These are phyloP conservation scores for Grosmannia clavigera DNA, from an alignment of 2,329 filamentous ascomycete genomes.

Conservation along the genomic window DNA sequence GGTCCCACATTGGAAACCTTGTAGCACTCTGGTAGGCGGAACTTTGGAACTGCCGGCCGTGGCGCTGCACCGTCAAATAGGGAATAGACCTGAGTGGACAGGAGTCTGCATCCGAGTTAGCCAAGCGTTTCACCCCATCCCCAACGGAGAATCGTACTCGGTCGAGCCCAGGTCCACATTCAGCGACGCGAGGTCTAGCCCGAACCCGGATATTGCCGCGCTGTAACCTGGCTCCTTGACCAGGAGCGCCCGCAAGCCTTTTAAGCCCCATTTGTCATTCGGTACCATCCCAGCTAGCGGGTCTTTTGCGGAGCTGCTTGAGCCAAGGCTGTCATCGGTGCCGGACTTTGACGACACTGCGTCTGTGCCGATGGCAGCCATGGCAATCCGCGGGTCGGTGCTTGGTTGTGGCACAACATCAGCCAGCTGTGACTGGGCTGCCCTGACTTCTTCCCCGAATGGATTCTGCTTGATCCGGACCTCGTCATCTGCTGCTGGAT, in stretches of 20 bases:
- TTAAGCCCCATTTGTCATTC: conserved; percentile 52
- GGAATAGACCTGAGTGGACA: conserved; percentile 49
- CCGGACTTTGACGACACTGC: conserved; percentile 25
- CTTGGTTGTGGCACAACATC: conserved; percentile 12
- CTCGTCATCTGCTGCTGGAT: conserved; percentile 28
- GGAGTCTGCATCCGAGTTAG: conserved; percentile 23
- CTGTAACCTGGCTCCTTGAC: conserved; percentile 52
- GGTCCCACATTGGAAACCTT: conserved; percentile 53
- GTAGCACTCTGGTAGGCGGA: conserved; percentile 52
- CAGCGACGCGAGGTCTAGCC: conserved; percentile 44
- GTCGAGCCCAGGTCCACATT: conserved; percentile 45
- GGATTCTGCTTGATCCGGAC: conserved; percentile 29
- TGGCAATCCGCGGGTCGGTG: conserved; percentile 25
- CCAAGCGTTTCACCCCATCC: neutral
- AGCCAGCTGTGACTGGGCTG: neutral
- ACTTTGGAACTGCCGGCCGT: conserved; percentile 43
- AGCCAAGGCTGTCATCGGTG: conserved; percentile 26
- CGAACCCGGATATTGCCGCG: conserved; percentile 45
- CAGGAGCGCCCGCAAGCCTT: conserved; percentile 51
- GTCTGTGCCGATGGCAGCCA: conserved; percentile 32
- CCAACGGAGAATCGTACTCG: conserved; percentile 30
- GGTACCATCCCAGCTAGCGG: conserved; percentile 49
- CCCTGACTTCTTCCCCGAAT: conserved; percentile 28
- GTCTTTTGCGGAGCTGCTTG: conserved; percentile 34
- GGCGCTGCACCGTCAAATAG: conserved; percentile 48